A percentile compares a stretch with the other conserved stretches of the same genome.
Evolutionary conservation across 202 grass and related monocot genomes (phyloP).

Genomic region (Setaria viridis): DNA sequence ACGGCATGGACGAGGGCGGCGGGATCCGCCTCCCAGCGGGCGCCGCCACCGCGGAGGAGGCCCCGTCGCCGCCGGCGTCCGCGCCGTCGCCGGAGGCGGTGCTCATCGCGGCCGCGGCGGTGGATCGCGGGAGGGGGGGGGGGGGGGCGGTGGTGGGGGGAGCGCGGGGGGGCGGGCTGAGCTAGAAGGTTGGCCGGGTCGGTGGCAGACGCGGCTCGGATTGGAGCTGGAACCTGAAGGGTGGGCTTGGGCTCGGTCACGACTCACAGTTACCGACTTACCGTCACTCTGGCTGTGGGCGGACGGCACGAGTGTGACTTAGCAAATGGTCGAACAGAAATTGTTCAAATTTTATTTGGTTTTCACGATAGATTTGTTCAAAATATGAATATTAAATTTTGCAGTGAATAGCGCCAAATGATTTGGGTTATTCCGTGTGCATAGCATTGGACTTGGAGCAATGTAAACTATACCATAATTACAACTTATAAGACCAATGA

Average conservation of each 20-base stretch:
- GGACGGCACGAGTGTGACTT: too few relatives aligned
- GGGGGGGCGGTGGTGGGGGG: slow-evolving; percentile 25
- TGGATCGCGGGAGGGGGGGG: slow-evolving; percentile 42
- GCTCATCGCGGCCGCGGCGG: slow-evolving; percentile 60
- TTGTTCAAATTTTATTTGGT: too few relatives aligned
- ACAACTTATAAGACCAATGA: too few relatives aligned
- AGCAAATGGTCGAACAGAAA: too few relatives aligned
- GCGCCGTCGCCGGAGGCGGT: slow-evolving; percentile 59
- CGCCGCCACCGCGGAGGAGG: slow-evolving; percentile 40
- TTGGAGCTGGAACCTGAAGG: not conserved
- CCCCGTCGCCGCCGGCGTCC: slow-evolving; percentile 51
- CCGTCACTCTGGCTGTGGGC: too few relatives aligned
- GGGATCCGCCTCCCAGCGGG: slow-evolving; percentile 74
- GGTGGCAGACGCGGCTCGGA: not conserved
- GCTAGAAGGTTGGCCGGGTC: not conserved
- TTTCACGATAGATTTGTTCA: too few relatives aligned
- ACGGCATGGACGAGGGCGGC: slow-evolving; percentile 90
- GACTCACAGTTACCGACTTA: not conserved
- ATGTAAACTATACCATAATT: too few relatives aligned
- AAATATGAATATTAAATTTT: too few relatives aligned
- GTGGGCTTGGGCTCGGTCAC: not conserved
- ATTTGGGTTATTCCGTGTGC: too few relatives aligned
- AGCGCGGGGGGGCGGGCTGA: too few relatives aligned
- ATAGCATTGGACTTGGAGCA: too few relatives aligned
- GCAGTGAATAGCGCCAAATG: too few relatives aligned